Evolutionary conservation across 164 flowering plant species (phyloP), one percentile per base, ranked within the genome.

Genomic region (Hamamelis virginiana): DNA sequence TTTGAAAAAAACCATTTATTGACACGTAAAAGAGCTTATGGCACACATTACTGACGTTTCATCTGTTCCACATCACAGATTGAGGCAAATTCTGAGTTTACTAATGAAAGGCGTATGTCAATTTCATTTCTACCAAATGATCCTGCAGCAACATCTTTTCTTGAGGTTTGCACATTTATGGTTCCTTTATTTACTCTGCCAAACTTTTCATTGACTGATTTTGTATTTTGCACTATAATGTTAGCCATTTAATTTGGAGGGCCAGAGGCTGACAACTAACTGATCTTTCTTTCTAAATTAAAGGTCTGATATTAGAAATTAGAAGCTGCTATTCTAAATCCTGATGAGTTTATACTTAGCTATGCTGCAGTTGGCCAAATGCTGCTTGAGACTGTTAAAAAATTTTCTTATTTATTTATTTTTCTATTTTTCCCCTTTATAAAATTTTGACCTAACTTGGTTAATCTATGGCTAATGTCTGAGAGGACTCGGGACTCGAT

Each of bases 41-140:
- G 43, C 19, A 9, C 14, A 19, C 23, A 44, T 4, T 57, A 23
- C 50, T 61, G 38, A 57, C 64, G 4, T 50, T 44, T 70, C n/a
- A 19, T 19, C 28, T 71, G 44, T 69, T 58, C 16, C 50, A 25
- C 43, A 0, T 59, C 27, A 55, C 87, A 95, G 99, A 82, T 92
- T 71, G 96, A 89, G 65, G 88, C 89, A 23, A 92, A 85, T 73
- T 74, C 84, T 22, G 82, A 83, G 73, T 92, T 81, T 69, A 81
- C 80, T 52, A 92, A 91, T 78, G 76, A 79, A 72, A 89, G 67
- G 70, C 90, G 97, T 14, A 73, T 72, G 33, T 77, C 82, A n/a
- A 61, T 85, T 47, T 76, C 87, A 23, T 80, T 90, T 81, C 76
- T 85, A 55, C 99, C 99, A 1, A 90, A 87, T 75, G 93, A 91